Evolutionary conservation across 306 rosid species (phyloP).

Genomic region (Ammopiptanthus mongolicus): DNA sequence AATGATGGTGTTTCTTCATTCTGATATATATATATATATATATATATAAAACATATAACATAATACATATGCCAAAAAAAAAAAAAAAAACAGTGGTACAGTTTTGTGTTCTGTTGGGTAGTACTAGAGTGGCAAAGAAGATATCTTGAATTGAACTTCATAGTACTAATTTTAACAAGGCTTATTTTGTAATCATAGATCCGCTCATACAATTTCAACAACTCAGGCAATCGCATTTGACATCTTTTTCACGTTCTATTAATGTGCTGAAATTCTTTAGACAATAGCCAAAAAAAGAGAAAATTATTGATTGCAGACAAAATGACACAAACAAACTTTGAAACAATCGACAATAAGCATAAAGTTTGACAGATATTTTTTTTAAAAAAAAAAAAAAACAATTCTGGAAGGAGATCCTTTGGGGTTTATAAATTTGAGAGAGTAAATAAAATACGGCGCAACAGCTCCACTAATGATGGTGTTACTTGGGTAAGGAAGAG

Average conservation of each 20-base stretch:
- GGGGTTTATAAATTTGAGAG: too few relatives aligned
- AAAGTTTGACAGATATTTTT: not conserved
- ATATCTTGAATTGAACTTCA: not conserved
- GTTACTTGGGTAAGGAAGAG: not conserved
- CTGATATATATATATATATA: not conserved
- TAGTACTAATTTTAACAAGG: not conserved
- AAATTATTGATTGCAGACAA: slow-evolving; percentile 24
- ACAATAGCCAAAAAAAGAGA: not conserved
- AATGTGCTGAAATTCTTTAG: not conserved
- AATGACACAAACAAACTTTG: slow-evolving; percentile 9
- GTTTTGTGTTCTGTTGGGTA: not conserved
- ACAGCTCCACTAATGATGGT: not conserved
- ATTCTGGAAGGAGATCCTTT: not conserved
- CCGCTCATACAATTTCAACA: slow-evolving; percentile 18
- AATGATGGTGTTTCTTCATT: not conserved
- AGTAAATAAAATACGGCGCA: not conserved
- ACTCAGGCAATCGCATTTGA: not conserved
- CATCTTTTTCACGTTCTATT: not conserved
- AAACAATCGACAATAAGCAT: not conserved
- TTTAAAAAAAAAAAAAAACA: too few relatives aligned
- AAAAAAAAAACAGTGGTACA: not conserved
- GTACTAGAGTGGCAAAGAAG: not conserved
- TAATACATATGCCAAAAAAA: not conserved
- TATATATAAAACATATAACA: too few relatives aligned
- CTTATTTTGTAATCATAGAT: not conserved